Evolutionary conservation across 768 basidiomycete species (phyloP).

Genomic region (Suillus clintonianus): DNA sequence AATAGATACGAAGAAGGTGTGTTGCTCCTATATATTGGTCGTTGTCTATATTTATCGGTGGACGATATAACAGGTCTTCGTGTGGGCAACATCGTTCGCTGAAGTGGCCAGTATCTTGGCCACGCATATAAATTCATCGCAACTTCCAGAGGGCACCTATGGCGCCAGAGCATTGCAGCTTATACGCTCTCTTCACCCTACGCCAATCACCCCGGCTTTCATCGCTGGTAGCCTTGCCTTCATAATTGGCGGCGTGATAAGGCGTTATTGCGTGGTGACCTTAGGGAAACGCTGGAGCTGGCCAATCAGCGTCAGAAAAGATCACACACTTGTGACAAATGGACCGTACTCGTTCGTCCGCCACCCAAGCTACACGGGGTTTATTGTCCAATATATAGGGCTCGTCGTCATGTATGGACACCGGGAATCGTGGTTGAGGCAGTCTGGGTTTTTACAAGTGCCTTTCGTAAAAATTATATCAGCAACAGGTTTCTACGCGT

Average conservation of each 20-base stretch:
- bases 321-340: conserved; percentile 28
- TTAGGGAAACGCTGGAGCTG: conserved; percentile 30
- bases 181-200: neutral
- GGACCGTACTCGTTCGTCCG: conserved; percentile 25
- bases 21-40: neutral
- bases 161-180: neutral
- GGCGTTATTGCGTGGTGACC: conserved; percentile 22
- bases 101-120: neutral
- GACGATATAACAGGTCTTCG: conserved; percentile 14
- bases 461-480: neutral
- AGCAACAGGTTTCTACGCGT: no score
- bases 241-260: conserved; percentile 19
- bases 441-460: neutral
- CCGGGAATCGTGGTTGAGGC: no score
- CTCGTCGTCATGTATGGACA: no score
- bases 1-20: neutral
- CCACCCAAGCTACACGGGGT: conserved; percentile 19
- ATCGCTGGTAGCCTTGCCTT: conserved; percentile 17
- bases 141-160: neutral
- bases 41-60: neutral
- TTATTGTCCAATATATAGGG: no score
- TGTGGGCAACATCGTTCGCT: conserved; percentile 25
- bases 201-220: conserved; percentile 11
- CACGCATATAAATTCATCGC: neutral
- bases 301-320: conserved; percentile 21